Base-by-base conservation (phyloP, 805 yeast genomes). In the Clavispora carvajalis region DNA sequence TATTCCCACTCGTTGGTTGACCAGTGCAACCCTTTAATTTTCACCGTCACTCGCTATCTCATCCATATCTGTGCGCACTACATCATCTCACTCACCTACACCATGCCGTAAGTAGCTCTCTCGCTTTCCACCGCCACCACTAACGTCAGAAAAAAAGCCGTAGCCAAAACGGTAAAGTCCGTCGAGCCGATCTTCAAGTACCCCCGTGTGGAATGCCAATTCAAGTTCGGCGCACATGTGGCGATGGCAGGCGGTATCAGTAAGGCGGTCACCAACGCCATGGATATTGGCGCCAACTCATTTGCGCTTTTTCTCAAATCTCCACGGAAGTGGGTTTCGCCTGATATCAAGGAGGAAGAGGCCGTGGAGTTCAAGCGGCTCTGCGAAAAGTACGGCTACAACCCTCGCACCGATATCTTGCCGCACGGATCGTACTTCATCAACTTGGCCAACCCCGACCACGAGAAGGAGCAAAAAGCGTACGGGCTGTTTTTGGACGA, bases 341-440 rank as follows among this genome's bases (percentile, higher is more conserved):
- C 96, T 15, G 82, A 78, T 44, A 76, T 81, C 46, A 72, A 80
- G 11, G 71, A 71, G 13, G 82, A 77, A 18, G 96, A 87, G 57
- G 81, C 82, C 9, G 60, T 57, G 3, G 76, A 78, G 46, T 93
- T 93, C 64, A 74, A 73, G 46, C 65, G 67, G 6, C 66, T 79
- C 16, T 88, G 96, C 57, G 64, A 71, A 39, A 63, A 76, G 40
- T 71, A 72, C 55, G 77, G 81, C 1, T 90, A 80, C 60, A 76
- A 88, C 57, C 82, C 95, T 3, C 57, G 74, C 40, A 83, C 82
- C 2, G 96, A 90, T 54, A 74, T 88, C 37, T 70, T 93, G 36
- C 98, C 99, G 0, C 99, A 93, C 61, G 98, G 96, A 1, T 88
- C 95, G 18, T 93, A 90, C 59, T 80, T 93, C 53, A 90, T 93